Conservation (phyloP, 305 asterid genomes). For the Solanum hybrid region DNA sequence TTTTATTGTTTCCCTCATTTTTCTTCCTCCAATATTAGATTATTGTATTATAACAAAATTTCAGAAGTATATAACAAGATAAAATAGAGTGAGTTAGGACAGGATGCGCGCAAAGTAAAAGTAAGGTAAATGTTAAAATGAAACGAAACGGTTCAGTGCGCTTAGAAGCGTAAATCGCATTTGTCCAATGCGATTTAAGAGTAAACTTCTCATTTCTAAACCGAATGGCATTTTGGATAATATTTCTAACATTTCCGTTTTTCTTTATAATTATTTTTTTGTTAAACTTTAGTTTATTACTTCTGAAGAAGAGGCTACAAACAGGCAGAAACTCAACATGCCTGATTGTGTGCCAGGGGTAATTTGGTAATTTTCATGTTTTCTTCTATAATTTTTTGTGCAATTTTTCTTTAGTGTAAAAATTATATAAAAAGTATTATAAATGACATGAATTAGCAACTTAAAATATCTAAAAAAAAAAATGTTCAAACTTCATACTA, state of each 20-base stretch:
- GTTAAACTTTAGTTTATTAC: background rate
- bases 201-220: too few species aligned
- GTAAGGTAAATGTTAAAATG: background rate
- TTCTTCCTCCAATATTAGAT: background rate
- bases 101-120: background rate
- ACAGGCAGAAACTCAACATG: background rate
- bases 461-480: too few species aligned
- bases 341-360: background rate
- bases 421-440: too few species aligned
- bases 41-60: background rate
- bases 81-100: background rate
- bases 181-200: background rate
- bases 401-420: background rate
- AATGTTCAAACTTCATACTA: background rate
- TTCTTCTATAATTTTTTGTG: background rate
- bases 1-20: background rate
- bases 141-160: background rate
- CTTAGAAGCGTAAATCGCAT: background rate
- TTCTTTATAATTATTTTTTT: too few species aligned
- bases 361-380: background rate
- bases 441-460: background rate
- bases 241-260: background rate
- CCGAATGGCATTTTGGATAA: background rate
- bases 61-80: background rate
- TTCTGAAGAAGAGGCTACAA: background rate